A percentile compares a stretch with the other conserved stretches of the same genome.
Conservation (phyloP, 2,329 filamentous ascomycete genomes). For the Claviceps arundinis region DNA sequence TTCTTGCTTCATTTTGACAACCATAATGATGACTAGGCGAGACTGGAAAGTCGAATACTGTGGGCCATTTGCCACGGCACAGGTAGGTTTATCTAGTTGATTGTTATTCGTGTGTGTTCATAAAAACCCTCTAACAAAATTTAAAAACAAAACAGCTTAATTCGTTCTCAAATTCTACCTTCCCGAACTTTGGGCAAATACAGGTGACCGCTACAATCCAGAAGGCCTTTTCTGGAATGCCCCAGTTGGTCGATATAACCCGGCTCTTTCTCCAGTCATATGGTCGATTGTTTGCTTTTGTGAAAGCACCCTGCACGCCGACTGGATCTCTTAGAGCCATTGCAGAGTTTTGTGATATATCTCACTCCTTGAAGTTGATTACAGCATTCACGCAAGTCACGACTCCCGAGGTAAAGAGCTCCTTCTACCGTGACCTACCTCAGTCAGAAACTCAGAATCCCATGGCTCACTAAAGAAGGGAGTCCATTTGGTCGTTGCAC, state of each 20-base stretch:
- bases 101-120: not conserved
- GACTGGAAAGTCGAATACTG: conserved; percentile 28
- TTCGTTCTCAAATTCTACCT: not conserved
- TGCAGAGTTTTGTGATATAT: conserved; percentile 39
- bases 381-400: conserved; percentile 18
- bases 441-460: conserved; percentile 8
- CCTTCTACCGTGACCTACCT: too few relatives aligned
- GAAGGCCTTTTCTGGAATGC: conserved; percentile 9
- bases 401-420: conserved; percentile 13
- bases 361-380: conserved; percentile 27
- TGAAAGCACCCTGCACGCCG: conserved; percentile 25
- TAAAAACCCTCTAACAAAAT: not conserved
- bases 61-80: conserved; percentile 3
- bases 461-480: conserved; percentile 10
- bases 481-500: conserved; percentile 13
- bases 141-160: not conserved
- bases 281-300: conserved; percentile 40
- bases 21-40: conserved; percentile 27
- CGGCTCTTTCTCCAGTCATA: conserved; percentile 28
- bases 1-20: conserved; percentile 35
- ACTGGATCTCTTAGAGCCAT: conserved; percentile 33
- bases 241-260: conserved; percentile 23
- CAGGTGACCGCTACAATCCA: conserved; percentile 14
- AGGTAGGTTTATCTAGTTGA: not conserved
- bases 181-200: conserved; percentile 15